Base-by-base conservation (phyloP, 116 monocot genomes). In the Papilionanthe hybrid region DNA sequence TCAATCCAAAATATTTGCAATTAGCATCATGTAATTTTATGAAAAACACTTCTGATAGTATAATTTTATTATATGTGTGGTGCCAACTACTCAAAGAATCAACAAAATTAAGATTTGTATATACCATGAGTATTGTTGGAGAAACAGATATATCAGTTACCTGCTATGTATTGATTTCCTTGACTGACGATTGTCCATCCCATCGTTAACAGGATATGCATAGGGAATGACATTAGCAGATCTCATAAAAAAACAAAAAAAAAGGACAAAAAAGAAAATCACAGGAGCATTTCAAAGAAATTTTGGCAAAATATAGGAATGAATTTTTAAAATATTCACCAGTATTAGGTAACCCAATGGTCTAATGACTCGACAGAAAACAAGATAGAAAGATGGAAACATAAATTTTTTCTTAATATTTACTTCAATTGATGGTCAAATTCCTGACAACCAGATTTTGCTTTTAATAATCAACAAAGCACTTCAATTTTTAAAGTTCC, bases 111-210 rank as follows among this genome's bases (percentile, higher is more conserved):
- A 48, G 75, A 27, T 49, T 25, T 75, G 5, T 75, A 49, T 50
- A 49, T 48, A 75, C 12, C 73, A 45, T 44, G 20, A 7, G 45
- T 32, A 71, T 32, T 32, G 44, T 43, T 20, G 20, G 44, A 73
- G 15, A 20, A 50, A 49, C 22, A 37, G 17, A 49, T 27, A 13
- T 49, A 49, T 25, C 9, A 75, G 42, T 75, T 91, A 93, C 95
- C 90, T 91, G 60, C 81, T 90, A 76, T 89, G 85, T 53, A 84
- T 87, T 84, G 93, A 93, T 75, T 93, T 96, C 82, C 91, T 93
- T 56, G 93, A 88, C 95, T 96, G 95, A 20, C 66, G 71, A 78
- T 81, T 81, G 75, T 78, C 63, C 75, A 18, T 48, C 72, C 79
- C 79, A 78, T 69, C 66, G 76, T 78, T n/a, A 80, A 58, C 76